Evolutionary conservation across 2,329 filamentous ascomycete species (phyloP).

Genomic region (Coniella lustricola): DNA sequence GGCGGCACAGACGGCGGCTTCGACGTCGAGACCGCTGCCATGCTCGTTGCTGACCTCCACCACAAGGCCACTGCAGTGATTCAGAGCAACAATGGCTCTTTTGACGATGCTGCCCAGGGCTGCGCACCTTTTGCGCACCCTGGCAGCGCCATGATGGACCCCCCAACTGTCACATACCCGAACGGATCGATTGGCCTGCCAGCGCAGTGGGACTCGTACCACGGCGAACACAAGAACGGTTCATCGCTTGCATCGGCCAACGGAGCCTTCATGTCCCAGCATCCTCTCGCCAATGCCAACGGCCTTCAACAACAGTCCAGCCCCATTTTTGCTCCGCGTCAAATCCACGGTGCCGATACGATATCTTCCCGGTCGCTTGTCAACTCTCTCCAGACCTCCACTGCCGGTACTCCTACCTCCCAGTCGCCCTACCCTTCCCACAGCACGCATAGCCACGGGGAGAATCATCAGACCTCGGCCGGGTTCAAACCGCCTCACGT

Average conservation of each 20-base stretch:
- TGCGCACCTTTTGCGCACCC: conserved; percentile 68
- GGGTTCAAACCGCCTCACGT: conserved; percentile 71
- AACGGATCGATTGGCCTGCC: conserved; percentile 74
- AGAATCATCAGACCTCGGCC: conserved; percentile 63
- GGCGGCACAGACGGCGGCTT: conserved; percentile 84
- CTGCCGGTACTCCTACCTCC: conserved; percentile 62
- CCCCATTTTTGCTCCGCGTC: conserved; percentile 27
- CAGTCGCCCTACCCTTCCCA: conserved; percentile 66
- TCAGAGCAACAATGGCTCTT: conserved; percentile 48
- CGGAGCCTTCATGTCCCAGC: conserved; percentile 61
- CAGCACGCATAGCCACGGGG: conserved; percentile 61
- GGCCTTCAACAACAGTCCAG: conserved; percentile 46
- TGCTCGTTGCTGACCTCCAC: conserved; percentile 97
- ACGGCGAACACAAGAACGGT: conserved; percentile 67
- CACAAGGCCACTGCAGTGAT: conserved; percentile 80
- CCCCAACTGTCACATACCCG: conserved; percentile 63
- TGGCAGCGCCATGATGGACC: conserved; percentile 66
- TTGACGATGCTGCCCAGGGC: conserved; percentile 46
- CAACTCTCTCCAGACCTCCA: conserved; percentile 62
- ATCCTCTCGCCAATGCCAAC: conserved; percentile 53
- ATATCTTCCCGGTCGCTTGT: conserved; percentile 53
- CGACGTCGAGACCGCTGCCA: conserved; percentile 88
- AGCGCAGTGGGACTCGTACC: conserved; percentile 77
- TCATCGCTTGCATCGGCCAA: conserved; percentile 62
- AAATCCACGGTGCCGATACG: conserved; percentile 57